Percentiles rank a stretch among this genome's conserved stretches.
phyloP scores from a whole-genome alignment of 768 basidiomycete genomes.

The Phylloporus rhodoxanthus region DNA sequence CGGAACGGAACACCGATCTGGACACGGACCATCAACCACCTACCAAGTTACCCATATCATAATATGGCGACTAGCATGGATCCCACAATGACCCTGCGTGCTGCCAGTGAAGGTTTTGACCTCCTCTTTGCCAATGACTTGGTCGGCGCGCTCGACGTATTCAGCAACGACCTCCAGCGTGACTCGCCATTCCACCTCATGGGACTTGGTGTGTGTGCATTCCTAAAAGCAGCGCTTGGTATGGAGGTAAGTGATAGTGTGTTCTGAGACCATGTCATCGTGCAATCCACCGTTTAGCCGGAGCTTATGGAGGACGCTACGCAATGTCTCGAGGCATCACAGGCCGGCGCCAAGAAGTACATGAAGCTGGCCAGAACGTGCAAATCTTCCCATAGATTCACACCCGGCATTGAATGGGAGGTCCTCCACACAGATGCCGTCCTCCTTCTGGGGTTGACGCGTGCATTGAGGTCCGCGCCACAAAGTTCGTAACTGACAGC shows the following conservation, averaged over 20 bases:
- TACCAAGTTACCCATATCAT: neutral
- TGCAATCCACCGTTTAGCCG: constrained; percentile 32
- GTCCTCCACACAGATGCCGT: constrained; percentile 68
- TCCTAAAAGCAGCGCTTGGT: constrained; percentile 74
- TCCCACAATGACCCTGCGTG: constrained; percentile 26
- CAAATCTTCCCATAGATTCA: constrained; percentile 38
- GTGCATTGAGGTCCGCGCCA: constrained; percentile 54
- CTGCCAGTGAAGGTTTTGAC: constrained; percentile 55
- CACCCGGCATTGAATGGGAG: constrained; percentile 70
- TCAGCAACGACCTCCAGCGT: constrained; percentile 26
- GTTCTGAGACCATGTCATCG: neutral
- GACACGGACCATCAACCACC: neutral
- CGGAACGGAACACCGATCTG: constrained; percentile 1
- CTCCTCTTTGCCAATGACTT: constrained; percentile 66
- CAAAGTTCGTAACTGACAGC: neutral
- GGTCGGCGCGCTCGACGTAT: constrained; percentile 44
- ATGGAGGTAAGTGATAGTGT: constrained; percentile 51
- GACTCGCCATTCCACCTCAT: constrained; percentile 69
- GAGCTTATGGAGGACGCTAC: constrained; percentile 61
- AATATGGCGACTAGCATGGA: constrained; percentile 18
- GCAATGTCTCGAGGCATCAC: constrained; percentile 48
- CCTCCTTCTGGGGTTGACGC: constrained; percentile 63
- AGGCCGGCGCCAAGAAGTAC: constrained; percentile 55
- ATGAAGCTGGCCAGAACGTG: constrained; percentile 34
- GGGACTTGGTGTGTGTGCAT: constrained; percentile 66